A percentile compares a stretch with the other conserved stretches of the same genome.
phyloP scores from a whole-genome alignment of 2,329 filamentous ascomycete species.

The Sporothrix euskadiensis region DNA sequence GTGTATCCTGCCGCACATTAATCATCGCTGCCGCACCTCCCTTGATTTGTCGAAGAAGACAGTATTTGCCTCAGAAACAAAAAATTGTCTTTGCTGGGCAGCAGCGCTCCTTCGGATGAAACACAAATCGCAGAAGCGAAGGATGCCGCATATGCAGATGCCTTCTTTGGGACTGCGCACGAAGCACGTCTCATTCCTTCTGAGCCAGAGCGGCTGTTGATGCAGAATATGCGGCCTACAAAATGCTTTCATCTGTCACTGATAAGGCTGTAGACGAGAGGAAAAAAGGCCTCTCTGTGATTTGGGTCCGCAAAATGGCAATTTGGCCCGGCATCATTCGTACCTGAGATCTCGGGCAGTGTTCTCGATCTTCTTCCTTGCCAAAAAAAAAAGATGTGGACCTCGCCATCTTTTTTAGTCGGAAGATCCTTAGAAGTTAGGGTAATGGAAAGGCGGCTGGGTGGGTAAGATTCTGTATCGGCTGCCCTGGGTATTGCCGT shows the following conservation, averaged over 20 bases:
- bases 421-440: conserved; percentile 27
- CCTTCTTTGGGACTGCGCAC: conserved; percentile 1
- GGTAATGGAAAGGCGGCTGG: background rate
- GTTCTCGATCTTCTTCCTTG: background rate
- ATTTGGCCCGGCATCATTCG: background rate
- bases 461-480: conserved; percentile 18
- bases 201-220: background rate
- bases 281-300: too few relatives aligned
- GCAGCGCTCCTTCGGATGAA: background rate
- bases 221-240: background rate
- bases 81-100: background rate
- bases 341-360: background rate
- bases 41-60: background rate
- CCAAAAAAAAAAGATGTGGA: background rate
- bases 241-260: background rate
- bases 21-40: conserved; percentile 6
- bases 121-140: conserved; percentile 2
- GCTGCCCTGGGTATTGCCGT: conserved; percentile 27
- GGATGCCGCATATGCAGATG: conserved; percentile 15
- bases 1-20: background rate
- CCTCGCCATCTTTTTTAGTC: background rate
- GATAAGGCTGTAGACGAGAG: too few relatives aligned
- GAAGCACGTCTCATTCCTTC: background rate
- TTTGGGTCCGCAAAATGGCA: too few relatives aligned
- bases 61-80: background rate